These are phyloP conservation scores for Silene coronaria DNA, from an alignment of 179 eudicot genomes.

Conservation along the genomic window DNA sequence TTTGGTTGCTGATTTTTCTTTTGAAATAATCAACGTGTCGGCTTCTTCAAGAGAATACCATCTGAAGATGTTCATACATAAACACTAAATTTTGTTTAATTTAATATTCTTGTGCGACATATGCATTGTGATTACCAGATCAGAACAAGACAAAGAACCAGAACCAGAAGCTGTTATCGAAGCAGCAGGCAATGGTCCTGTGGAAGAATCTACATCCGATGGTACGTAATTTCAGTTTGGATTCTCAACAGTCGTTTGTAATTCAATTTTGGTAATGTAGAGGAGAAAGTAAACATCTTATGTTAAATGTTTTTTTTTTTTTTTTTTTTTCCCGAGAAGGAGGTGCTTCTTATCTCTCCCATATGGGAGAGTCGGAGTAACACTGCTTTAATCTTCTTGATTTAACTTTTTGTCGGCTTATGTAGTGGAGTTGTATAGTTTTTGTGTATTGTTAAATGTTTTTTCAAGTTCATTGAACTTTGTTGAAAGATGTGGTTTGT, in stretches of 20 bases:
- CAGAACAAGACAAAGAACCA: background rate
- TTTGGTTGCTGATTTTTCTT: background rate
- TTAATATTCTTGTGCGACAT: background rate
- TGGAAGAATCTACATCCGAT: background rate
- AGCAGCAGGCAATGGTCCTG: background rate
- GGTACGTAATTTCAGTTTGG: background rate
- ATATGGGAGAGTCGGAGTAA: no score
- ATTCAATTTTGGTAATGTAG: background rate
- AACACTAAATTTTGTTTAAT: background rate
- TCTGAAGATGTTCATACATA: no score
- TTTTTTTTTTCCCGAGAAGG: no score
- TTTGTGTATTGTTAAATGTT: background rate
- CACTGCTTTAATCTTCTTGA: background rate
- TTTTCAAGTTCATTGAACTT: background rate
- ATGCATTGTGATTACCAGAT: background rate
- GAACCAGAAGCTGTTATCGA: background rate
- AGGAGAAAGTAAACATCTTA: background rate
- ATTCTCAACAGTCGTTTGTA: background rate
- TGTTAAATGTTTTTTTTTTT: no score
- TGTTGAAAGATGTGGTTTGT: slow-evolving; percentile 14
- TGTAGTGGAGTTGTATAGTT: background rate
- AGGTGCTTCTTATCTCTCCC: background rate
- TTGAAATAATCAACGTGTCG: background rate
- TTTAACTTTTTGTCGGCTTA: background rate
- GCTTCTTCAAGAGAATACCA: no score